A percentile compares a stretch with the other conserved stretches of the same genome.
Evolutionary conservation across 108 stramenopile species (phyloP).

Genomic region (Skeletonema menzelii): DNA sequence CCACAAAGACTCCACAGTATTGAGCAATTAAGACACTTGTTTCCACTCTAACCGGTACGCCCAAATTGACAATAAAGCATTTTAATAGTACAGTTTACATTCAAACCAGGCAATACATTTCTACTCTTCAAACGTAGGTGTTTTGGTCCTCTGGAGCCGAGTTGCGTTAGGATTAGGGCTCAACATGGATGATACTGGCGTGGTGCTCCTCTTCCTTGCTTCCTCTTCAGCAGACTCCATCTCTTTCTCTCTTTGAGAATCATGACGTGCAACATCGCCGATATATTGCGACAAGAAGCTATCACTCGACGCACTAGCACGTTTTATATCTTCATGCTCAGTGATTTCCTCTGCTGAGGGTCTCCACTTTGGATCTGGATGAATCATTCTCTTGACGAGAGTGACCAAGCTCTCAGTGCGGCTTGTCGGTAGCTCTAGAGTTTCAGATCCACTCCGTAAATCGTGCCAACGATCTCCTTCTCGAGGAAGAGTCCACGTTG

Average conservation of each 20-base stretch:
- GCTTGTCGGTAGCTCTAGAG: slow-evolving; percentile 51
- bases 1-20: too few relatives aligned
- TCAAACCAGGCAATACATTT: neutral
- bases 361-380: slow-evolving; percentile 43
- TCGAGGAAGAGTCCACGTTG: slow-evolving; percentile 53
- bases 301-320: slow-evolving; percentile 51
- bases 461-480: slow-evolving; percentile 80
- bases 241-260: slow-evolving; percentile 48
- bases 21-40: too few relatives aligned
- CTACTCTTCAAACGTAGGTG: neutral
- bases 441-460: slow-evolving; percentile 53
- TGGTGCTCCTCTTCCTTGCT: slow-evolving; percentile 30
- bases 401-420: slow-evolving; percentile 48
- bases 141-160: neutral
- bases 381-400: slow-evolving; percentile 62
- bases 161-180: neutral
- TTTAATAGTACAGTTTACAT: neutral
- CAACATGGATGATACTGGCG: slow-evolving; percentile 1
- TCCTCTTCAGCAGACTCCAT: slow-evolving; percentile 44
- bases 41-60: too few relatives aligned
- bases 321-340: slow-evolving; percentile 29
- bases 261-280: slow-evolving; percentile 63
- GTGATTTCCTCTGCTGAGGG: slow-evolving; percentile 69
- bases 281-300: slow-evolving; percentile 73
- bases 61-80: neutral